Evolutionary conservation across 2,329 filamentous ascomycete species (phyloP).

Genomic region (Penicillium sp.): DNA sequence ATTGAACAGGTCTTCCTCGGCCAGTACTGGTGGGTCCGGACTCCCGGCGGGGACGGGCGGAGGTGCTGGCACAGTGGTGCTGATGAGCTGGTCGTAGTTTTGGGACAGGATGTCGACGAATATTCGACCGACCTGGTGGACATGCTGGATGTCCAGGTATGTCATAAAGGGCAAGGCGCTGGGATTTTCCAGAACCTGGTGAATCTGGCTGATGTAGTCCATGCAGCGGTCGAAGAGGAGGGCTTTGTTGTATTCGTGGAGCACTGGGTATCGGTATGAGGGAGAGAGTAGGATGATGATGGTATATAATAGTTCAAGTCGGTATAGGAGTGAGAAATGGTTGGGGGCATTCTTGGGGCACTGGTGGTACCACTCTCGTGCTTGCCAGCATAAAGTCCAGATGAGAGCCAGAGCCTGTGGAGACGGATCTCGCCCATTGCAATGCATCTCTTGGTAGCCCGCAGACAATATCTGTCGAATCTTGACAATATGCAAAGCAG

Average conservation of each 20-base stretch:
- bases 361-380: conserved; percentile 71
- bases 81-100: conserved; percentile 48
- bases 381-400: conserved; percentile 54
- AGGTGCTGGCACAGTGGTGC: conserved; percentile 27
- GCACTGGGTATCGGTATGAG: conserved; percentile 64
- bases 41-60: conserved; percentile 32
- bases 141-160: conserved; percentile 81
- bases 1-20: conserved; percentile 33
- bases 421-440: conserved; percentile 67
- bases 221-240: conserved; percentile 84
- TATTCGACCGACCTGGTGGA: conserved; percentile 64
- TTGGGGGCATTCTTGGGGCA: conserved; percentile 63
- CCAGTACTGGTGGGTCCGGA: conserved; percentile 32
- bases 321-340: conserved; percentile 70
- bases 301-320: conserved; percentile 84
- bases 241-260: conserved; percentile 71
- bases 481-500: conserved; percentile 73
- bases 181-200: conserved; percentile 60
- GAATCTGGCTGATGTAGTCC: conserved; percentile 72
- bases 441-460: conserved; percentile 87
- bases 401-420: conserved; percentile 56
- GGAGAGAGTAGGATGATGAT: conserved; percentile 86
- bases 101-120: conserved; percentile 55
- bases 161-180: conserved; percentile 67
- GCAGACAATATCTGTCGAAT: conserved; percentile 80